Base-by-base conservation (phyloP, 306 rosid genomes). In the Pterocarpus santalinus region DNA sequence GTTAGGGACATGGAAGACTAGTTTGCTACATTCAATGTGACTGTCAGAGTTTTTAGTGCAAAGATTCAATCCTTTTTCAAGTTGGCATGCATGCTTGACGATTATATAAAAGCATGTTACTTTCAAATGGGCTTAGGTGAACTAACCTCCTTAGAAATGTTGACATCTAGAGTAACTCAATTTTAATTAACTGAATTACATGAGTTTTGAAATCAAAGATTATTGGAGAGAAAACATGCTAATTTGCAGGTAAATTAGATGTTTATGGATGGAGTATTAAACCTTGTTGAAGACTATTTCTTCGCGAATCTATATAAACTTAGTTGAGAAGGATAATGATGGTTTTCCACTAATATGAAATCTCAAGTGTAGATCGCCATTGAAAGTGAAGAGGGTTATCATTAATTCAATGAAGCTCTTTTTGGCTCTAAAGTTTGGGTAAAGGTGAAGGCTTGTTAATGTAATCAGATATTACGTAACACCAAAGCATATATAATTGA, bases 61-160 rank as follows among this genome's bases (percentile, higher is more conserved):
- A 72, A 88, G 92, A 91, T 88, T 87, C 92, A 78, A 76, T 65
- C 15, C 82, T 75, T 56, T 74, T 22, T 22, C 49, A 47, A 47
- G 15, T 12, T 47, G 38, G 68, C 80, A 72, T 41, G 68, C 78
- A 53, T 71, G 36, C 39, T 41, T 28, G 10, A 28, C 51, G 32
- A 52, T 76, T 65, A 36, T 1, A n/a, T 15, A 51, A 8, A 16
- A 53, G 46, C 75, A 75, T 46, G 79, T 73, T 65, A 61, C 73
- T 10, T 1, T 60, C 11, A 49, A 57, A 49, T 4, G 56, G 72
- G 75, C 34, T 80, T 75, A 73, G 90, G 75, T 70, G 73, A 85
- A 81, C 85, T 67, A 67, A 84, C 68, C 65, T 43, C 34, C 28
- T 17, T 65, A 56, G 60, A 32, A 55, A 53, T 47, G 8, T 9